Percentiles rank a stretch among this genome's conserved stretches.
Evolutionary conservation across 768 basidiomycete genomes (phyloP).

Genomic region (Xanthoconium stramineum): DNA sequence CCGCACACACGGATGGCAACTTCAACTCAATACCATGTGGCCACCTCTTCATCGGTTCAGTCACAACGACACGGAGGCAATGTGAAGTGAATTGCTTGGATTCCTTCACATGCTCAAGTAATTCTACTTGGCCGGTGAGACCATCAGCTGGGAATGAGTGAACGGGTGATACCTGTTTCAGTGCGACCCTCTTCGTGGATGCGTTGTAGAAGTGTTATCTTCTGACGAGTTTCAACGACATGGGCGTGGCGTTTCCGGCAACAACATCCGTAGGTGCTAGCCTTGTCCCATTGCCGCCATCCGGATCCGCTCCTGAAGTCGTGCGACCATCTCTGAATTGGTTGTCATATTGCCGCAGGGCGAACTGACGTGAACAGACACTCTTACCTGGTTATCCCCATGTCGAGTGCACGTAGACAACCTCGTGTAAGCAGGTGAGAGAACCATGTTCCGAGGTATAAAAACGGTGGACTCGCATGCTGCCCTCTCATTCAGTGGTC

Average conservation of each 20-base stretch:
- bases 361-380: constrained; percentile 27
- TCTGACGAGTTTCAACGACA: constrained; percentile 30
- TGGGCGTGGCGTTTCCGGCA: constrained; percentile 27
- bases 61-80: constrained; percentile 7
- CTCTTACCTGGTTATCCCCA: constrained; percentile 24
- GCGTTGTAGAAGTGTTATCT: constrained; percentile 27
- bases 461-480: constrained; percentile 17
- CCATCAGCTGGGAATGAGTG: constrained; percentile 23
- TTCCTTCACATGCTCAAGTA: constrained; percentile 24
- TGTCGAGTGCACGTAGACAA: constrained; percentile 15
- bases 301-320: constrained; percentile 24
- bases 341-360: constrained; percentile 21
- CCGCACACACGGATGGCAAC: constrained; percentile 5
- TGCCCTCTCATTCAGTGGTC: constrained; percentile 7
- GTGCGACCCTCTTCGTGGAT: constrained; percentile 27
- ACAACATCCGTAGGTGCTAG: constrained; percentile 13
- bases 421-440: constrained; percentile 31
- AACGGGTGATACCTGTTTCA: constrained; percentile 32
- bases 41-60: neutral
- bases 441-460: constrained; percentile 27
- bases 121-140: constrained; percentile 20
- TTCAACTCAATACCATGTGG: constrained; percentile 2
- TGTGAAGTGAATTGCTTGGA: constrained; percentile 6
- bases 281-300: constrained; percentile 11
- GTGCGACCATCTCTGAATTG: constrained; percentile 29